These are phyloP conservation scores for Aspergillus ibericus DNA, from an alignment of 2,329 filamentous ascomycete genomes.

Conservation along the genomic window DNA sequence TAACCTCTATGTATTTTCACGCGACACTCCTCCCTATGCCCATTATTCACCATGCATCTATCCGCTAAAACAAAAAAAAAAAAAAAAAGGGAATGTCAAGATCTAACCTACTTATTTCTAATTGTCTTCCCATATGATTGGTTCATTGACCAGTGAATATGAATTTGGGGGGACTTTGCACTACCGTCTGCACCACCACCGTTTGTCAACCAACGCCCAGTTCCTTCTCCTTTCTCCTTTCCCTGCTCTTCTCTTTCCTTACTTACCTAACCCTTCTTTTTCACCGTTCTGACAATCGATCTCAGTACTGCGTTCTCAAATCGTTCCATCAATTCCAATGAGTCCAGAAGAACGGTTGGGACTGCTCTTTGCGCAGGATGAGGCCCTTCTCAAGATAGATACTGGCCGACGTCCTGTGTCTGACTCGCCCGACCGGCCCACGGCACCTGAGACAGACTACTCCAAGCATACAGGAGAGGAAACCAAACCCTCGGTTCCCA, in stretches of 20 bases:
- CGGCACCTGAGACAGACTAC: neutral
- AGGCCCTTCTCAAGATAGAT: conserved; percentile 23
- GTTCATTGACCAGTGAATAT: no score
- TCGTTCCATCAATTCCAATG: conserved; percentile 19
- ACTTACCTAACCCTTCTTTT: neutral
- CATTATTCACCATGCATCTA: no score
- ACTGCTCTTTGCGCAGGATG: conserved; percentile 31
- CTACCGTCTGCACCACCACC: neutral
- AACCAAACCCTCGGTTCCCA: neutral
- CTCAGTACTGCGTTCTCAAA: neutral
- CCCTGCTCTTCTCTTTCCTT: neutral
- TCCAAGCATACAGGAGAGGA: neutral
- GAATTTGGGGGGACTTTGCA: no score
- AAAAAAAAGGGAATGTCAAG: no score
- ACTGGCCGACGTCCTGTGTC: conserved; percentile 15
- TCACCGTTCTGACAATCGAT: neutral
- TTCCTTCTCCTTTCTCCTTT: neutral
- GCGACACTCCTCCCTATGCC: no score
- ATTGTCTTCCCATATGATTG: no score
- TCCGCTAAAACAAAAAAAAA: no score
- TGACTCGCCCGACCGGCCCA: neutral
- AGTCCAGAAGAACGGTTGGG: conserved; percentile 25
- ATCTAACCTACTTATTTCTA: no score
- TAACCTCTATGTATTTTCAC: no score
- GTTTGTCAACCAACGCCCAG: neutral